Conservation (phyloP, 2,329 filamentous ascomycete species). For the Botrytis sinoallii region DNA sequence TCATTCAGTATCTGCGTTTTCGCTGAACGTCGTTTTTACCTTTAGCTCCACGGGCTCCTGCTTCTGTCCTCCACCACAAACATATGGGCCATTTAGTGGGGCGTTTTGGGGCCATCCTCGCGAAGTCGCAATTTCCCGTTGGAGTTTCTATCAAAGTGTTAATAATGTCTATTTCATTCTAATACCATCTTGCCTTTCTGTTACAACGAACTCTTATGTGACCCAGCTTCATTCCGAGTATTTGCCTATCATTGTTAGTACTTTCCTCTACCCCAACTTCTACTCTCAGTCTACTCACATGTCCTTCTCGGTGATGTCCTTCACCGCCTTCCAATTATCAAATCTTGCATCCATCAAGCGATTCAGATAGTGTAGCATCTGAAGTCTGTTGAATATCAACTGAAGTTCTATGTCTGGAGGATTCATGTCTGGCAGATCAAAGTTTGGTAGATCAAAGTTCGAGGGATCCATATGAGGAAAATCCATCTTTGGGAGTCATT, state of each 20-base stretch:
- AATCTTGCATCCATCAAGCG: conserved; percentile 7
- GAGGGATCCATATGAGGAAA: background rate
- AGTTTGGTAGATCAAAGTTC: background rate
- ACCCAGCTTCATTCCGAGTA: conserved; percentile 6
- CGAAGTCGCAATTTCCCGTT: conserved; percentile 18
- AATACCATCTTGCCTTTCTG: background rate
- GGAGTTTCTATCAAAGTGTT: conserved; percentile 14
- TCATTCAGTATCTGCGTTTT: background rate
- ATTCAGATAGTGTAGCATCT: conserved; percentile 7
- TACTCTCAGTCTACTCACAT: conserved; percentile 6
- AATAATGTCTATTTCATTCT: background rate
- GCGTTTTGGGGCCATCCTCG: conserved; percentile 14
- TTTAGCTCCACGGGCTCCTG: background rate
- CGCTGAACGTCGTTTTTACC: background rate
- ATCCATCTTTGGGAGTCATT: background rate
- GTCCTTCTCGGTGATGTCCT: conserved; percentile 15
- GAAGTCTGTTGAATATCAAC: background rate
- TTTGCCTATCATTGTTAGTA: conserved; percentile 2
- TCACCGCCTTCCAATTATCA: conserved; percentile 14
- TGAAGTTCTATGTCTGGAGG: background rate
- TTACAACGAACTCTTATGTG: conserved; percentile 10
- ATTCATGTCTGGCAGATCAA: background rate
- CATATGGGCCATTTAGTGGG: background rate
- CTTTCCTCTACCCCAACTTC: background rate
- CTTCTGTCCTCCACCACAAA: background rate